A percentile compares a stretch with the other conserved stretches of the same genome.
Evolutionary conservation across 805 yeast genomes (phyloP).

Genomic region (Ogataea wickerhamii): DNA sequence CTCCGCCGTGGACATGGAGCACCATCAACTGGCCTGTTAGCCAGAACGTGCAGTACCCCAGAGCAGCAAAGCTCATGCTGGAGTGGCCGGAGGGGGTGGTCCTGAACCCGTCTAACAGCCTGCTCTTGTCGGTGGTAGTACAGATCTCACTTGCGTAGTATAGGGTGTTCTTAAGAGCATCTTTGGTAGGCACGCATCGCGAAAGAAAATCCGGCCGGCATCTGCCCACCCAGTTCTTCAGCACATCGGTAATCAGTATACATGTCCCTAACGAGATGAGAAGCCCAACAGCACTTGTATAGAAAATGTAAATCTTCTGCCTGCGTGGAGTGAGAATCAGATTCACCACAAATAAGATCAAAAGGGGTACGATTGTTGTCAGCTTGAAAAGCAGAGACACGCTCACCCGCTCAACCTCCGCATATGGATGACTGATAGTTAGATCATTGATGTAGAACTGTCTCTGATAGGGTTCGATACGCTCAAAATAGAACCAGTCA

Average conservation of each 20-base stretch:
- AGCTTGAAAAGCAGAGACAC: constrained; percentile 50
- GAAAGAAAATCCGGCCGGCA: constrained; percentile 90
- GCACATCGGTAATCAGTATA: constrained; percentile 61
- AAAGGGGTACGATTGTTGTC: constrained; percentile 49
- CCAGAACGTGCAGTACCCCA: constrained; percentile 63
- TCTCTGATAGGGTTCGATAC: constrained; percentile 63
- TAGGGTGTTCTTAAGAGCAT: constrained; percentile 51
- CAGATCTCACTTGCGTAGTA: constrained; percentile 64
- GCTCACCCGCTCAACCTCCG: constrained; percentile 69
- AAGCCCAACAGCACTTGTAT: constrained; percentile 65
- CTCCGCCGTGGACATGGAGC: constrained; percentile 42
- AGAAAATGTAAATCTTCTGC: constrained; percentile 58
- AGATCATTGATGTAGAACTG: constrained; percentile 74
- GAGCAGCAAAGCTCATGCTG: constrained; percentile 63
- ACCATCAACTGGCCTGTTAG: constrained; percentile 58
- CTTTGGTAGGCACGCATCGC: constrained; percentile 68
- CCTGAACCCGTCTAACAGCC: constrained; percentile 66
- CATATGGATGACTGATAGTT: constrained; percentile 77
- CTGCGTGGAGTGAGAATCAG: constrained; percentile 42
- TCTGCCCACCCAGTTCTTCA: constrained; percentile 85
- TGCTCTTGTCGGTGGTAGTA: constrained; percentile 44
- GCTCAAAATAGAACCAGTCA: constrained; percentile 27
- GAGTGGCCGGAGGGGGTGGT: constrained; percentile 85
- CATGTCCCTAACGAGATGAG: constrained; percentile 56
- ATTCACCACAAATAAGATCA: constrained; percentile 32